phyloP scores from a whole-genome alignment of 805 yeast species.

The Tetrapisispora pingtungensis region DNA sequence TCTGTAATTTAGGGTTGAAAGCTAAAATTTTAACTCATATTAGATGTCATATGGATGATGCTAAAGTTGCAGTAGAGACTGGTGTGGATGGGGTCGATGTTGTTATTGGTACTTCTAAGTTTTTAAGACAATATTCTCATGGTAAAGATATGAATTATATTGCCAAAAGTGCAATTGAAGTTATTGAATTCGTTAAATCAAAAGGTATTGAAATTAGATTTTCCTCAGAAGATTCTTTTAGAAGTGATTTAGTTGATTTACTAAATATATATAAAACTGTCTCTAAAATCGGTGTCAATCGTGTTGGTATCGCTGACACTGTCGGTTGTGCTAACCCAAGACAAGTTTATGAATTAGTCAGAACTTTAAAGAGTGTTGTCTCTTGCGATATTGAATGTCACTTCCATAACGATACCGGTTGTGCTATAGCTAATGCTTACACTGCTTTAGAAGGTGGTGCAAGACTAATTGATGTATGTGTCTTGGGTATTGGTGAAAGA shows the following conservation, averaged over 20 bases:
- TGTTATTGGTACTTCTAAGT: conserved; percentile 94
- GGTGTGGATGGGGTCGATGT: conserved; percentile 99
- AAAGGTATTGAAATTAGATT: conserved; percentile 95
- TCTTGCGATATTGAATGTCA: conserved; percentile 97
- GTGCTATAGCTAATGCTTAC: conserved; percentile 98
- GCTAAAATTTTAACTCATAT: conserved; percentile 95
- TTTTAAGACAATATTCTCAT: conserved; percentile 86
- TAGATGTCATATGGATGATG: conserved; percentile 98
- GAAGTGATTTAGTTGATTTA: conserved; percentile 91
- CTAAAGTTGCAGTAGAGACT: conserved; percentile 90
- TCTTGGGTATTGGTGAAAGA: conserved; percentile 98
- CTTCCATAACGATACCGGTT: conserved; percentile 98
- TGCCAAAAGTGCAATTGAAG: conserved; percentile 92
- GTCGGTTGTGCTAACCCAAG: conserved; percentile 99
- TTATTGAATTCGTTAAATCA: conserved; percentile 91
- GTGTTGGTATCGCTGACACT: conserved; percentile 98
- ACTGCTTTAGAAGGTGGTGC: conserved; percentile 98
- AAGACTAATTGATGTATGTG: conserved; percentile 85
- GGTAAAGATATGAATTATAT: conserved; percentile 98
- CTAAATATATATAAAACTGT: conserved; percentile 93
- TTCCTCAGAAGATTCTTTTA: conserved; percentile 93
- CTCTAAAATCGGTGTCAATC: conserved; percentile 92
- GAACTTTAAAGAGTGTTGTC: conserved; percentile 86
- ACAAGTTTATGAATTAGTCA: conserved; percentile 92
- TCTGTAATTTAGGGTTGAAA: conserved; percentile 93